Conservation (phyloP, 371 early-diverging fungal species). For the Syncephalastrum racemosum region DNA sequence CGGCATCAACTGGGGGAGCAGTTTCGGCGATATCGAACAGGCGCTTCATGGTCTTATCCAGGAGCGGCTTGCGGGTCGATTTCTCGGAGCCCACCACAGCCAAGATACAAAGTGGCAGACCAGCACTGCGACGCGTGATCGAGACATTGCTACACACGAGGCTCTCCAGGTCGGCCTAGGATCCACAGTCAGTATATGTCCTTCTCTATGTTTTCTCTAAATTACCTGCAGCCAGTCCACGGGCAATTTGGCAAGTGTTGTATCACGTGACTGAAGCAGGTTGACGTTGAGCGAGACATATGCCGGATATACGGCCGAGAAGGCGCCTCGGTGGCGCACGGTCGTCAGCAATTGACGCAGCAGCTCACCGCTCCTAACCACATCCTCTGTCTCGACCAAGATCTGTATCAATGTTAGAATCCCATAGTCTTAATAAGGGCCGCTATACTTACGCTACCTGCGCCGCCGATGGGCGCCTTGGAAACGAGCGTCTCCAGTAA, state of each 20-base stretch:
- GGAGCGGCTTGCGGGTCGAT: constrained; percentile 59
- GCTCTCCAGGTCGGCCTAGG: constrained; percentile 45
- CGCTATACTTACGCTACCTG: constrained; percentile 8
- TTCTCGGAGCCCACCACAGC: constrained; percentile 79
- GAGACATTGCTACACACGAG: constrained; percentile 68
- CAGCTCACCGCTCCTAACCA: constrained; percentile 58
- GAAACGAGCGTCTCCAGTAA: constrained; percentile 42
- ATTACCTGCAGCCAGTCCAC: constrained; percentile 65
- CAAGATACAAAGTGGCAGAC: constrained; percentile 86
- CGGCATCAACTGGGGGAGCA: constrained; percentile 50
- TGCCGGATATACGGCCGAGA: constrained; percentile 83
- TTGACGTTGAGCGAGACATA: constrained; percentile 72
- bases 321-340: constrained; percentile 93
- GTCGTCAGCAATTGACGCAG: constrained; percentile 63
- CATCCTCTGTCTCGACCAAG: constrained; percentile 18
- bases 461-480: constrained; percentile 26
- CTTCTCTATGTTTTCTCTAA: neutral
- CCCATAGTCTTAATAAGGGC: neutral
- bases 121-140: constrained; percentile 93
- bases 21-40: constrained; percentile 64
- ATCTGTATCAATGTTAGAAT: constrained; percentile 17
- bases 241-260: constrained; percentile 52
- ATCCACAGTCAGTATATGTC: neutral
- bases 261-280: constrained; percentile 56
- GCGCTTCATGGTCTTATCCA: constrained; percentile 66